phyloP scores from a whole-genome alignment of 495 filamentous ascomycete genomes.

The Penicillium nucicola region DNA sequence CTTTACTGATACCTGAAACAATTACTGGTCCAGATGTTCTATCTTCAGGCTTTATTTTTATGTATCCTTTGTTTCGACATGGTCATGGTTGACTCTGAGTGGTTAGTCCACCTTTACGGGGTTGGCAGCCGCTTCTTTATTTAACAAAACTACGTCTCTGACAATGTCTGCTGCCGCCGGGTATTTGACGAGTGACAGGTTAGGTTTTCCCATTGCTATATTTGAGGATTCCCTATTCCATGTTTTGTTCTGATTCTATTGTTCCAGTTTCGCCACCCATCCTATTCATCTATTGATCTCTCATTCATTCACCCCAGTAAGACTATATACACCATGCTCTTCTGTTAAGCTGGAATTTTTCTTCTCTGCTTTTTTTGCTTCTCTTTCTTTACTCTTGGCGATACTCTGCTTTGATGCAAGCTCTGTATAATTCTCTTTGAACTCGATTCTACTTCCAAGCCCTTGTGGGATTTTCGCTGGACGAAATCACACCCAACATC shows the following conservation, averaged over 20 bases:
- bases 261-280: neutral
- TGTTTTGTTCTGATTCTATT: conserved; percentile 9
- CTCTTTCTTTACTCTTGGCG: neutral
- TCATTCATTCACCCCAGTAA: conserved; percentile 18
- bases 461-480: conserved; percentile 1
- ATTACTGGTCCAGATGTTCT: conserved; percentile 4
- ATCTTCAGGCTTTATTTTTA: conserved; percentile 17
- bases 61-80: conserved; percentile 15
- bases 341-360: conserved; percentile 11
- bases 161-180: conserved; percentile 13
- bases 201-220: neutral
- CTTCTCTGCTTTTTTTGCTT: conserved; percentile 4
- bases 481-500: conserved; percentile 1
- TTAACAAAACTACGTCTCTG: conserved; percentile 1
- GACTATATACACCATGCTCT: conserved; percentile 9
- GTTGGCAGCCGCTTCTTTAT: conserved; percentile 14
- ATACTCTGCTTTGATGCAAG: neutral
- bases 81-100: conserved; percentile 11
- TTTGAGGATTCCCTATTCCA: conserved; percentile 8
- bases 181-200: neutral
- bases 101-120: conserved; percentile 5
- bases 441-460: neutral
- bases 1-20: conserved; percentile 21
- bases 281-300: conserved; percentile 7
- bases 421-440: conserved; percentile 2